These are phyloP conservation scores for Omphalotus guepiniiformis DNA, from an alignment of 768 basidiomycete genomes.

Conservation along the genomic window DNA sequence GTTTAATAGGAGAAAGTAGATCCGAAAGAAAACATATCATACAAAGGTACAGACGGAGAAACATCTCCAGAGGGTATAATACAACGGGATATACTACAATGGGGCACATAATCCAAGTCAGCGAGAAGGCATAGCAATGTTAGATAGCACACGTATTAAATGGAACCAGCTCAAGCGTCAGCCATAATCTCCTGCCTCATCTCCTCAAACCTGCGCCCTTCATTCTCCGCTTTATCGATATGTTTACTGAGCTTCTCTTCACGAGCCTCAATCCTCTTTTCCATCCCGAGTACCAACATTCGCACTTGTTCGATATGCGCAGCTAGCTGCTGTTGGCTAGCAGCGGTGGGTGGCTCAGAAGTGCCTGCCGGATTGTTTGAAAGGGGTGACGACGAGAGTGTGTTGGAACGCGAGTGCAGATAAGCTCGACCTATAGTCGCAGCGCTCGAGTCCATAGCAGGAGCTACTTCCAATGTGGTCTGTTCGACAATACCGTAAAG, in stretches of 20 bases:
- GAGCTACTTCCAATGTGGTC: conserved; percentile 32
- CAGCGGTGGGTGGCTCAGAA: conserved; percentile 18
- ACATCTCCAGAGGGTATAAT: too few species aligned
- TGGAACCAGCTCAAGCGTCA: background rate
- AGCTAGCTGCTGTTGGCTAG: conserved; percentile 35
- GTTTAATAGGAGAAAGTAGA: too few species aligned
- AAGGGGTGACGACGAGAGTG: conserved; percentile 15
- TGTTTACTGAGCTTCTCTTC: conserved; percentile 60
- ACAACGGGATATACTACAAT: too few species aligned
- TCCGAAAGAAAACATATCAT: too few species aligned
- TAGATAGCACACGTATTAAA: too few species aligned
- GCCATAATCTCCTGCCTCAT: conserved; percentile 35
- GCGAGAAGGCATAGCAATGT: too few species aligned
- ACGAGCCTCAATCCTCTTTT: conserved; percentile 59
- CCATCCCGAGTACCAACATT: conserved; percentile 69
- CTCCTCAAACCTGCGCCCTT: conserved; percentile 50
- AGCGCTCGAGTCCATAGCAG: conserved; percentile 22
- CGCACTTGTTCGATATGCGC: conserved; percentile 68
- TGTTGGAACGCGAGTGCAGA: conserved; percentile 9
- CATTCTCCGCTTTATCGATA: conserved; percentile 56
- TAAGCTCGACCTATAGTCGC: background rate
- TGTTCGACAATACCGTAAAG: conserved; percentile 2
- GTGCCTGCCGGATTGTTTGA: conserved; percentile 9
- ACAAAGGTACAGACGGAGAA: too few species aligned
- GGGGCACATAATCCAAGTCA: too few species aligned